These are phyloP conservation scores for Psilocybe tampanensis DNA, from an alignment of 768 basidiomycete species.

Conservation along the genomic window DNA sequence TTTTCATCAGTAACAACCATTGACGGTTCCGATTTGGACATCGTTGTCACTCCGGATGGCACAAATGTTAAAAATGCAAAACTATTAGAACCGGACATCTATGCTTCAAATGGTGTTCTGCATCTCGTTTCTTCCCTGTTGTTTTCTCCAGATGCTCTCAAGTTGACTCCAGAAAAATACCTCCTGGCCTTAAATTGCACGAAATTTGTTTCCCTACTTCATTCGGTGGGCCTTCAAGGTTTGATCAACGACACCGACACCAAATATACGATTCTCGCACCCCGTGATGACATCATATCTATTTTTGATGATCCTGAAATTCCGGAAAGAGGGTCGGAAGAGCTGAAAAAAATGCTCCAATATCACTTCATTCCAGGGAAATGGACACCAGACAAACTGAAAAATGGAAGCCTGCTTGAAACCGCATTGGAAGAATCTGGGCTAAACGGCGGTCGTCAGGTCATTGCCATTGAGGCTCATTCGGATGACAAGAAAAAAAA, in stretches of 20 bases:
- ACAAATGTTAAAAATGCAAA: constrained; percentile 59
- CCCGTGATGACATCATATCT: constrained; percentile 81
- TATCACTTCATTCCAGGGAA: constrained; percentile 93
- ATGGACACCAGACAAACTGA: constrained; percentile 70
- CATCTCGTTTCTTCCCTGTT: constrained; percentile 88
- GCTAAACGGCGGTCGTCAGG: constrained; percentile 68
- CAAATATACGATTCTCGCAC: constrained; percentile 89
- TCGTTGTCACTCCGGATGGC: constrained; percentile 55
- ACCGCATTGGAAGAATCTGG: constrained; percentile 78
- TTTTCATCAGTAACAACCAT: constrained; percentile 64
- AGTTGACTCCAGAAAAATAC: constrained; percentile 92
- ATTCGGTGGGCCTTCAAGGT: constrained; percentile 72
- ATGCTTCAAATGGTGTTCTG: constrained; percentile 93
- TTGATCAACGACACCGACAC: constrained; percentile 71
- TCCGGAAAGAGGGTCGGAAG: constrained; percentile 66
- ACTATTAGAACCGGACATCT: constrained; percentile 79
- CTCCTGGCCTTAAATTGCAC: constrained; percentile 92
- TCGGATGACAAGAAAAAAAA: constrained; percentile 47
- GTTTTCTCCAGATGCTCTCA: constrained; percentile 71
- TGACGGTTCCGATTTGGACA: constrained; percentile 65
- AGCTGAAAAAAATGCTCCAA: constrained; percentile 71
- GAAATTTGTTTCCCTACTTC: constrained; percentile 85
- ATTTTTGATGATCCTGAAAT: constrained; percentile 54
- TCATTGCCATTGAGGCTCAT: constrained; percentile 68
- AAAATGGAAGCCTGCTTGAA: constrained; percentile 74